Base-by-base conservation (phyloP, 805 yeast species). In the Monosporozyma aerobia region DNA sequence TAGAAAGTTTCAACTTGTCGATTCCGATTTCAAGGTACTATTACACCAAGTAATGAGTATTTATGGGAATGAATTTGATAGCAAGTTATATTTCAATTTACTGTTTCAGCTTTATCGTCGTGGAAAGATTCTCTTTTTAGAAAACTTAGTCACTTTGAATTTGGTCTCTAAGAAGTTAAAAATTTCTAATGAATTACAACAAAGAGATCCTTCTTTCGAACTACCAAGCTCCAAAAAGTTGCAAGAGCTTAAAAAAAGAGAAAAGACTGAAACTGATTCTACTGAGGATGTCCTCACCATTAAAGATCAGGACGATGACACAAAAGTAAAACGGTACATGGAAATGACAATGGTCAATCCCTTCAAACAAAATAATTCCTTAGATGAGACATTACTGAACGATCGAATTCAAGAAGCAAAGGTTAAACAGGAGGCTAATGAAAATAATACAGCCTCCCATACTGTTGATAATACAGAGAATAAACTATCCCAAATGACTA, bases 331-430 rank as follows among this genome's bases (percentile, higher is more conserved):
- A 44, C 59, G 49, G 39, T 60, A 53, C 32, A 54, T 64, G 57
- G 69, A 68, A 50, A 64, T 68, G 66, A 68, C 71, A 1, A 68
- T 67, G 71, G 67, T 67, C 4, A 64, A 66, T 43, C 70, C 70
- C 6, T 60, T 61, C 46, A 57, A 55, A 5, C 56, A 55, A 27
- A 57, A 56, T 10, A 48, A 61, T 32, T 41, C 58, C 8, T 30
- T 54, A 4, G 60, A 63, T 48, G 56, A 56, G 29, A 30, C 43
- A 9, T 19, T 39, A 13, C 8, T 37, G 32, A 47, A 11, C 19
- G 25, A 37, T 46, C 53, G 9, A 37, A 43, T 3, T 8, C 27
- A 4, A 45, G 39, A 32, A 32, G 11, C 35, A 9, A 32, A 35
- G 44, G 50, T 25, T 25, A 45, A 35, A 47, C 39, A 40, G 16